Conservation (phyloP, 257 asterid species). For the Petrea volubilis region DNA sequence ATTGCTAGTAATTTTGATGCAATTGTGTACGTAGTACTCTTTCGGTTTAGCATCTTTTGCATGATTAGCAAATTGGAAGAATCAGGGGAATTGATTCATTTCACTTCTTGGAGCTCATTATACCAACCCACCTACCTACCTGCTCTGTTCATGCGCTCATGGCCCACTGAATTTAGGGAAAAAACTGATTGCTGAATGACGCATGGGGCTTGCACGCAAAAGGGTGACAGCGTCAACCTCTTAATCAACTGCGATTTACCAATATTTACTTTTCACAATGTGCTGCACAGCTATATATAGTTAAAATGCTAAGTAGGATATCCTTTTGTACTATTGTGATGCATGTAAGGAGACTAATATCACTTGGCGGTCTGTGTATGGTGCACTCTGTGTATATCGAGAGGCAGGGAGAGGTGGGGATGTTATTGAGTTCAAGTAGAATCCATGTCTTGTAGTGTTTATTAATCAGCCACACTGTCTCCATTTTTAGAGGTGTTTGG, state of each 20-base stretch:
- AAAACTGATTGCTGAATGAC: not conserved
- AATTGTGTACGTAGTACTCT: not conserved
- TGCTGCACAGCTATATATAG: not conserved
- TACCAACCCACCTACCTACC: not conserved
- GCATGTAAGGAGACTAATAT: not conserved
- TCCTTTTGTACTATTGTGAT: not conserved
- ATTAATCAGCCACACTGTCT: not conserved
- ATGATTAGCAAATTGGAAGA: slow-evolving; percentile 10
- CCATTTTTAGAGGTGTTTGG: not conserved
- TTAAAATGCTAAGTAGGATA: not conserved
- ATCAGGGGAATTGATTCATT: not conserved
- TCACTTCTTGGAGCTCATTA: not conserved
- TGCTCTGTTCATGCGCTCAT: not conserved
- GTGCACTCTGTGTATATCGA: not conserved
- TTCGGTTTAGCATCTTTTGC: slow-evolving; percentile 18
- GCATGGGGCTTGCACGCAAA: not conserved
- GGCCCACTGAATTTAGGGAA: slow-evolving; percentile 7
- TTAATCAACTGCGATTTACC: not conserved
- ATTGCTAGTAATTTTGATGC: not conserved
- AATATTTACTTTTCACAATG: not conserved
- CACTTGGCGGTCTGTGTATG: not conserved
- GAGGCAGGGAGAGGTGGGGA: not conserved
- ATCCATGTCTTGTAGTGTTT: not conserved
- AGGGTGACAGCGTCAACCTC: not conserved
- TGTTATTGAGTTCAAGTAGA: not conserved